phyloP scores from a whole-genome alignment of 768 basidiomycete species.

The Suillus ampliporus region DNA sequence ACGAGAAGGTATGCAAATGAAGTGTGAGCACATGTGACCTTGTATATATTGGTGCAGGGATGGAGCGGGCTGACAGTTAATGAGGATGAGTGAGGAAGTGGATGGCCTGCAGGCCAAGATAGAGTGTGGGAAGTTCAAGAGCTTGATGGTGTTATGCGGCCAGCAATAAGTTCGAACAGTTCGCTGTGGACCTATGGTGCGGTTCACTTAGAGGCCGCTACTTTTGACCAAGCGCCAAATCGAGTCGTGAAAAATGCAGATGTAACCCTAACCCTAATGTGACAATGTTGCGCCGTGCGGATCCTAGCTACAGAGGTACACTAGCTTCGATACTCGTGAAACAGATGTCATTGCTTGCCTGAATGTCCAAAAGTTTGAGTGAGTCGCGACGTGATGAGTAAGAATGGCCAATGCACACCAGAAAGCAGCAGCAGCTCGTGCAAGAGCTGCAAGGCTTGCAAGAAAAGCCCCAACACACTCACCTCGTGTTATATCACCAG shows the following conservation, averaged over 20 bases:
- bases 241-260: neutral
- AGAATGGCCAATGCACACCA: neutral
- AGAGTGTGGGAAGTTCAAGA: too few species aligned
- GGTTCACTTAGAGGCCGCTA: neutral
- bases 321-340: neutral
- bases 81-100: too few species aligned
- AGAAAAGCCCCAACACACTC: neutral
- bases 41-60: too few species aligned
- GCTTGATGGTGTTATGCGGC: too few species aligned
- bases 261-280: constrained; percentile 1
- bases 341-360: neutral
- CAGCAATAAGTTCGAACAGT: too few species aligned
- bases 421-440: constrained; percentile 9
- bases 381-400: neutral
- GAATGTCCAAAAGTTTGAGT: neutral
- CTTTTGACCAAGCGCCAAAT: neutral
- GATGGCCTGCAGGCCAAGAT: too few species aligned
- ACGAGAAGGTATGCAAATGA: too few species aligned
- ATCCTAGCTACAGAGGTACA: constrained; percentile 1
- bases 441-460: constrained; percentile 5
- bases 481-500: neutral
- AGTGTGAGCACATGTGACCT: too few species aligned
- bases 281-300: too few species aligned
- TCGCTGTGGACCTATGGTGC: too few species aligned
- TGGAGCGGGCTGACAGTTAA: too few species aligned